Percentiles rank a stretch among this genome's conserved stretches.
Evolutionary conservation across 139 green algal genomes (phyloP).

Genomic region (Volvox reticuliferus): DNA sequence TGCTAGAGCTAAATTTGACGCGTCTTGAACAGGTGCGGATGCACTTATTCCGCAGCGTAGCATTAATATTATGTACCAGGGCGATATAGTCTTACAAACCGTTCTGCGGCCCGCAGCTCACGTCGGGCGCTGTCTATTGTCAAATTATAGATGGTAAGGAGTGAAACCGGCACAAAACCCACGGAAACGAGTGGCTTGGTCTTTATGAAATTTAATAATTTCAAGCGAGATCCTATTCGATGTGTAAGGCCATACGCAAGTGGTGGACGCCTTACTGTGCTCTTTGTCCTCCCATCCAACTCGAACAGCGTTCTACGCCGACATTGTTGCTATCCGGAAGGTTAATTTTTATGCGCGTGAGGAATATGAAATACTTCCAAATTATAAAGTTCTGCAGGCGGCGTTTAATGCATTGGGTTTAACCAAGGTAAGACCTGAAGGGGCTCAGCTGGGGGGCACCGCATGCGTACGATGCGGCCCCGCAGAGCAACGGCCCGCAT

Average conservation of each 20-base stretch:
- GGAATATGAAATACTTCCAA: slow-evolving; percentile 70
- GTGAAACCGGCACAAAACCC: slow-evolving; percentile 8
- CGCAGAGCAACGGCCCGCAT: too few species aligned
- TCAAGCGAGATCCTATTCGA: background rate
- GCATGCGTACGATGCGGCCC: background rate
- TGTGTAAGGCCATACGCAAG: background rate
- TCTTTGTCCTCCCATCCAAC: background rate
- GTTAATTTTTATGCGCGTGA: slow-evolving; percentile 72
- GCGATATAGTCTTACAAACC: background rate
- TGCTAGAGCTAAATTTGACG: slow-evolving; percentile 82
- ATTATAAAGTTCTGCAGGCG: slow-evolving; percentile 77
- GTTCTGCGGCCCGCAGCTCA: slow-evolving; percentile 53
- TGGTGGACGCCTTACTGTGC: background rate
- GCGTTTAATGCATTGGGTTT: slow-evolving; percentile 60
- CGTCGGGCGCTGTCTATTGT: slow-evolving; percentile 65
- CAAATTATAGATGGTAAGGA: slow-evolving; percentile 69
- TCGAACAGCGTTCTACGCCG: slow-evolving; percentile 7
- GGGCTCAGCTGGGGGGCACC: background rate
- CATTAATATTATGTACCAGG: background rate
- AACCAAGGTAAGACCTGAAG: slow-evolving; percentile 51
- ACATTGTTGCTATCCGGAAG: slow-evolving; percentile 39
- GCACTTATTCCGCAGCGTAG: background rate
- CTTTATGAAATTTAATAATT: background rate
- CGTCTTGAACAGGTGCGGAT: slow-evolving; percentile 89
- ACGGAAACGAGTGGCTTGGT: background rate